Percentiles rank a stretch among this genome's conserved stretches.
These are phyloP conservation scores for Amanita polypyramis DNA, from an alignment of 768 basidiomycete genomes.

Conservation along the genomic window DNA sequence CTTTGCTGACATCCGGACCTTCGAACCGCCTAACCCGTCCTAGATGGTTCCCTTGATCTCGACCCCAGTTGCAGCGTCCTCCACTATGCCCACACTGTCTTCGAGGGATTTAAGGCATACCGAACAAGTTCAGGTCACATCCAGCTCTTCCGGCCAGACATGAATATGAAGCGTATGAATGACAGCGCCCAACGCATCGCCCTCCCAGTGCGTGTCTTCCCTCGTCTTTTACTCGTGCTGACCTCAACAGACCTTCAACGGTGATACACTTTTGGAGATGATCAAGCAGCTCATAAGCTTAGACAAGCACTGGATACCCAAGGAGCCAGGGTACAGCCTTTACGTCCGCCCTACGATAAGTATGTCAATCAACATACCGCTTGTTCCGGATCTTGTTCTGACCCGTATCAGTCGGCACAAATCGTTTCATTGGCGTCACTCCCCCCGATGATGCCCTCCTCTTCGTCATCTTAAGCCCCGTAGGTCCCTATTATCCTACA, in stretches of 20 bases:
- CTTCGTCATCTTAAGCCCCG: constrained; percentile 76
- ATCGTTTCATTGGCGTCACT: constrained; percentile 56
- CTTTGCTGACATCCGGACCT: constrained; percentile 4
- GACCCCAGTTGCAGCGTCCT: constrained; percentile 77
- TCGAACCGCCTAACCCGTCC: constrained; percentile 1
- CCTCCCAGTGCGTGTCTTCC: constrained; percentile 44
- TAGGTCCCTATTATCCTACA: constrained; percentile 77
- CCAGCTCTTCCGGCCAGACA: constrained; percentile 86
- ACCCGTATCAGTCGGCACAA: constrained; percentile 55
- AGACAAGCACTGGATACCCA: constrained; percentile 89
- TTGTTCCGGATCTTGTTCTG: not conserved
- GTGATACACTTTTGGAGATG: constrained; percentile 59
- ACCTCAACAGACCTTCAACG: constrained; percentile 56
- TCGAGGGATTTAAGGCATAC: constrained; percentile 96
- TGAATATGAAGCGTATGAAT: constrained; percentile 98
- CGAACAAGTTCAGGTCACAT: constrained; percentile 60
- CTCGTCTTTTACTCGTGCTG: constrained; percentile 3
- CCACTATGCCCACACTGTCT: constrained; percentile 87
- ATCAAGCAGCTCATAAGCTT: constrained; percentile 80
- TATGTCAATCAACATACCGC: constrained; percentile 13
- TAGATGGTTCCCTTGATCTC: constrained; percentile 63
- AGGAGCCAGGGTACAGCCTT: constrained; percentile 77
- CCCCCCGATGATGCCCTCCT: constrained; percentile 76
- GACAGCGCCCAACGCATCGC: constrained; percentile 69
- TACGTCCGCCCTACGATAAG: constrained; percentile 83